These are phyloP conservation scores for Candida morakotiae DNA, from an alignment of 805 yeast genomes.

Conservation along the genomic window DNA sequence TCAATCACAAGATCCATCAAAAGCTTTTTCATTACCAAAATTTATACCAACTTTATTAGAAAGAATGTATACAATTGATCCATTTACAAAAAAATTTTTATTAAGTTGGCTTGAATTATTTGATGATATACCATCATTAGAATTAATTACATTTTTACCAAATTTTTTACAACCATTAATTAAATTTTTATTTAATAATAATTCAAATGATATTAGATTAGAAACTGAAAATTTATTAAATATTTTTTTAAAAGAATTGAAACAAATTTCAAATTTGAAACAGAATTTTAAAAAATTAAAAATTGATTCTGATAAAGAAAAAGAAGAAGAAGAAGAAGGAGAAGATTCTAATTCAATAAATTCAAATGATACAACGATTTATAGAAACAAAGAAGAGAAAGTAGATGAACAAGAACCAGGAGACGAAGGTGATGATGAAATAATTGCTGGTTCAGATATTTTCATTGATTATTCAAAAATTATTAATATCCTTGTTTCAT, in stretches of 20 bases:
- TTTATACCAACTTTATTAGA: constrained; percentile 91
- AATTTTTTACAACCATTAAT: constrained; percentile 83
- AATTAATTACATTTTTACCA: constrained; percentile 81
- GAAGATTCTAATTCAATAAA: constrained; percentile 21
- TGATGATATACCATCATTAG: constrained; percentile 89
- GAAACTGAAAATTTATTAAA: constrained; percentile 79
- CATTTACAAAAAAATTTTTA: constrained; percentile 85
- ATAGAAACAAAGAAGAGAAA: constrained; percentile 6
- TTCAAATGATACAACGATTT: constrained; percentile 23
- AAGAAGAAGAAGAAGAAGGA: constrained; percentile 1
- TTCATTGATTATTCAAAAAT: constrained; percentile 75
- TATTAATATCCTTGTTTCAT: constrained; percentile 76
- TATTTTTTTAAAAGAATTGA: constrained; percentile 73
- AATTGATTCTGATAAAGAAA: constrained; percentile 20
- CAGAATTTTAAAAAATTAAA: too few species aligned
- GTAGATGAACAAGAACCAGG: constrained; percentile 33
- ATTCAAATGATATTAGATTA: constrained; percentile 81
- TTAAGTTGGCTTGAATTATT: constrained; percentile 93
- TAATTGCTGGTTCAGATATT: constrained; percentile 62
- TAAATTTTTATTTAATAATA: constrained; percentile 67
- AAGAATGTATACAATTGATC: constrained; percentile 87
- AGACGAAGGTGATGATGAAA: constrained; percentile 19
- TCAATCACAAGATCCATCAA: constrained; percentile 53
- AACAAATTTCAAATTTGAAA: constrained; percentile 66
- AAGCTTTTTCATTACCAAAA: constrained; percentile 78